Percentiles rank a stretch among this genome's conserved stretches.
Conservation (phyloP, 805 yeast species). For the Saturnispora mendoncae region DNA sequence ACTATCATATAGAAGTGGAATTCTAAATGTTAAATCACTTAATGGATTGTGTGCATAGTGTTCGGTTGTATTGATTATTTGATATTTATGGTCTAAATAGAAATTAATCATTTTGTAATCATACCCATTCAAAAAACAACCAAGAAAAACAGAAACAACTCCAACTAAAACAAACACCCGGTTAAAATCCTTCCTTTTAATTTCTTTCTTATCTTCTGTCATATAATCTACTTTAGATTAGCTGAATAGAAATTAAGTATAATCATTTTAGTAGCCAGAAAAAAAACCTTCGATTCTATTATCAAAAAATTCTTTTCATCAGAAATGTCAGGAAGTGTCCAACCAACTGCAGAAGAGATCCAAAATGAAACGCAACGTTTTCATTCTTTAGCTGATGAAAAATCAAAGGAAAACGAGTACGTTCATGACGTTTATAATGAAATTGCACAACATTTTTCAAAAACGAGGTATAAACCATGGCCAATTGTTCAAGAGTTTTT, state of each 20-base stretch:
- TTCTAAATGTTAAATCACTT: constrained; percentile 33
- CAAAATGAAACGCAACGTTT: constrained; percentile 24
- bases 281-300: too few relatives aligned
- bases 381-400: constrained; percentile 33
- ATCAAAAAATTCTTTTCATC: too few relatives aligned
- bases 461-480: constrained; percentile 95
- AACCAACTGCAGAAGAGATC: constrained; percentile 25
- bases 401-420: constrained; percentile 56
- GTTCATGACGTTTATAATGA: constrained; percentile 93
- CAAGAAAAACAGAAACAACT: neutral
- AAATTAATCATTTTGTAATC: neutral
- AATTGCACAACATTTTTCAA: constrained; percentile 88
- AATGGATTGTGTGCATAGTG: constrained; percentile 29
- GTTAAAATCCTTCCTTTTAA: neutral
- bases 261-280: too few relatives aligned
- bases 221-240: too few relatives aligned
- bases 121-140: neutral
- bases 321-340: constrained; percentile 24
- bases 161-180: neutral
- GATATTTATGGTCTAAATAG: neutral
- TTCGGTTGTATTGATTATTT: neutral
- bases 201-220: neutral
- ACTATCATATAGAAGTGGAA: constrained; percentile 35
- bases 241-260: too few relatives aligned
- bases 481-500: constrained; percentile 81